Evolutionary conservation across 768 basidiomycete species (phyloP).

Genomic region (Cyclocybe aegerita): DNA sequence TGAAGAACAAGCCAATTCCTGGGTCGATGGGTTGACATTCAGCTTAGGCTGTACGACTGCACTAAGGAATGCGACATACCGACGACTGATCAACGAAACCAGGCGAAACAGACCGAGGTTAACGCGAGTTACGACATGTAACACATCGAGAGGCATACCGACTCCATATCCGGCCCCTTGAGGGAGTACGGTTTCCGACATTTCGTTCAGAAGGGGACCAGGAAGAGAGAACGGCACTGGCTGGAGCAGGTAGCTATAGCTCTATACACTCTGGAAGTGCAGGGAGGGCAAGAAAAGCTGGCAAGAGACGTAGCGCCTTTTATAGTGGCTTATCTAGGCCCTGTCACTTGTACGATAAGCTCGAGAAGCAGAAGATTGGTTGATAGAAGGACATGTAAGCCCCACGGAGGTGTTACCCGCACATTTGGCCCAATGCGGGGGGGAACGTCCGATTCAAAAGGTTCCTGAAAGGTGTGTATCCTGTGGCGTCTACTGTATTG

Average conservation of each 20-base stretch:
- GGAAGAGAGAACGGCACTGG: not conserved
- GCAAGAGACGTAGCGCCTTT: not conserved
- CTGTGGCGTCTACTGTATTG: too few species aligned
- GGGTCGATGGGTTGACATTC: not conserved
- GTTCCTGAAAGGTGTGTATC: not conserved
- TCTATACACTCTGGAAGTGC: too few species aligned
- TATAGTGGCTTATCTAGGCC: not conserved
- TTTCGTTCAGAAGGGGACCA: slow-evolving; percentile 3
- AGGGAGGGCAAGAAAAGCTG: not conserved
- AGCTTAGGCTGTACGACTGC: not conserved
- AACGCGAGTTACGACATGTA: not conserved
- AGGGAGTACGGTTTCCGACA: slow-evolving; percentile 50
- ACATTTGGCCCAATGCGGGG: too few species aligned
- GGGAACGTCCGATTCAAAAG: not conserved
- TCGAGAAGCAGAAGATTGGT: slow-evolving; percentile 6
- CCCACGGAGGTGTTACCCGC: not conserved
- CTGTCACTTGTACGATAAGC: slow-evolving; percentile 8
- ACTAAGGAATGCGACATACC: slow-evolving; percentile 17
- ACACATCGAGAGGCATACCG: slow-evolving; percentile 39
- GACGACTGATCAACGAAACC: slow-evolving; percentile 19
- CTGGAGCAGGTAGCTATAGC: too few species aligned
- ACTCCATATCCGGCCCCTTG: slow-evolving; percentile 88
- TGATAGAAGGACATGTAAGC: slow-evolving; percentile 1
- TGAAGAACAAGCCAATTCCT: slow-evolving; percentile 91
- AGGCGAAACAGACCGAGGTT: not conserved